A percentile compares a stretch with the other conserved stretches of the same genome.
phyloP scores from a whole-genome alignment of 208 protist genomes.

The Crithidia thermophila region DNA sequence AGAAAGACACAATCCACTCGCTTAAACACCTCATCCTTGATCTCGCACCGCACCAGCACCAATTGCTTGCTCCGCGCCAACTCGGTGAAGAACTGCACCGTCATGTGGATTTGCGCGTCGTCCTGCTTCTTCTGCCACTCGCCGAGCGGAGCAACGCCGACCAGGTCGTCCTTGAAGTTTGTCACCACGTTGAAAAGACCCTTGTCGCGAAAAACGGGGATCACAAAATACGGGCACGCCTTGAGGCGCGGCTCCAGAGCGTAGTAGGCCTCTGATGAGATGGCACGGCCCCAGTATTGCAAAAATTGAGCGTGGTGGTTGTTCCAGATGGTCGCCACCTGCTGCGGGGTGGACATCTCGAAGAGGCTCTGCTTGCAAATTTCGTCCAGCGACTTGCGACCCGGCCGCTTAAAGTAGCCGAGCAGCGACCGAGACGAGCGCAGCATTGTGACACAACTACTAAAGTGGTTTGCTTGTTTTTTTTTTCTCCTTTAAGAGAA shows the following conservation, averaged over 20 bases:
- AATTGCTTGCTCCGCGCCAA: constrained; percentile 81
- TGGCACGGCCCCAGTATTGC: constrained; percentile 90
- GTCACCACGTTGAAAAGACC: constrained; percentile 93
- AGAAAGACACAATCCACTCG: constrained; percentile 89
- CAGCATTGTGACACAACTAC: constrained; percentile 41
- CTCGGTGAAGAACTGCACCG: constrained; percentile 94
- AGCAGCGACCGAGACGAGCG: constrained; percentile 16
- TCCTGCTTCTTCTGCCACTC: constrained; percentile 93
- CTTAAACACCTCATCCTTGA: constrained; percentile 92
- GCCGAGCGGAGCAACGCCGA: constrained; percentile 83
- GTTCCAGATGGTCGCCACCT: constrained; percentile 88
- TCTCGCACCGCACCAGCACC: constrained; percentile 91
- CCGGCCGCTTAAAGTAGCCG: constrained; percentile 74
- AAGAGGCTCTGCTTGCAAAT: constrained; percentile 84
- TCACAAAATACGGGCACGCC: constrained; percentile 90
- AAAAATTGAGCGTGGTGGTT: constrained; percentile 88
- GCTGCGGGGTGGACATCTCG: constrained; percentile 68
- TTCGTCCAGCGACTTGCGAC: constrained; percentile 89
- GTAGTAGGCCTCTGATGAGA: constrained; percentile 81
- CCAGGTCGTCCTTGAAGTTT: constrained; percentile 88
- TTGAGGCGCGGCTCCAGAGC: constrained; percentile 82
- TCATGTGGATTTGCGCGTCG: constrained; percentile 88
- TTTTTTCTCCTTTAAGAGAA: not conserved
- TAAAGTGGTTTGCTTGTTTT: not conserved
- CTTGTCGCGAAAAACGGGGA: constrained; percentile 91